phyloP scores from a whole-genome alignment of 148 eudicot genomes.

The Spergularia marina region DNA sequence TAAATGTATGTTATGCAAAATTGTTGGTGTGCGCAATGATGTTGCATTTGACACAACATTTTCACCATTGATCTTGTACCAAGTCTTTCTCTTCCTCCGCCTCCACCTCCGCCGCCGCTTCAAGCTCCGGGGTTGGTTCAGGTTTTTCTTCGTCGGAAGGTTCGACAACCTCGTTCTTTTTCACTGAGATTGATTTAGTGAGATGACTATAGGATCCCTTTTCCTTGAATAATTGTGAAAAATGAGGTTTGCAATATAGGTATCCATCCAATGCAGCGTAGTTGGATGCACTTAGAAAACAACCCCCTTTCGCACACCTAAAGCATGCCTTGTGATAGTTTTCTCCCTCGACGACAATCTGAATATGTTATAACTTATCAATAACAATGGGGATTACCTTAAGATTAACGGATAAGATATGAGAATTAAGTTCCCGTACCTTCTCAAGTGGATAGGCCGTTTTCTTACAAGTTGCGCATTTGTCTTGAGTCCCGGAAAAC shows the following conservation, averaged over 20 bases:
- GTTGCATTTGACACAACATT: slow-evolving; percentile 4
- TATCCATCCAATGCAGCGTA: slow-evolving; percentile 86
- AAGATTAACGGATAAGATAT: background rate
- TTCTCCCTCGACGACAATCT: slow-evolving; percentile 75
- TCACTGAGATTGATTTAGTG: slow-evolving; percentile 42
- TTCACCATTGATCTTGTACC: background rate
- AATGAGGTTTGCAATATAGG: slow-evolving; percentile 86
- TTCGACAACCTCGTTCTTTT: slow-evolving; percentile 23
- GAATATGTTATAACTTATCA: background rate
- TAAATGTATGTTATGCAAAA: background rate
- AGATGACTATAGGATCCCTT: slow-evolving; percentile 69
- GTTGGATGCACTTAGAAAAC: slow-evolving; percentile 53
- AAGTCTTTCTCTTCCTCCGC: slow-evolving; percentile 10
- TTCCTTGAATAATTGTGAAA: slow-evolving; percentile 78
- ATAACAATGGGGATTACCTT: background rate
- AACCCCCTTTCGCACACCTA: slow-evolving; percentile 81
- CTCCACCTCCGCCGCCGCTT: background rate
- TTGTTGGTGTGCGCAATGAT: background rate
- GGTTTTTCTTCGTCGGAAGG: background rate
- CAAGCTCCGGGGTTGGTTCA: slow-evolving; percentile 5
- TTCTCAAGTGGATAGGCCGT: slow-evolving; percentile 89
- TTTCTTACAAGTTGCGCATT: slow-evolving; percentile 71
- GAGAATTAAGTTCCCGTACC: slow-evolving; percentile 28
- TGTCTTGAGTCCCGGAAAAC: slow-evolving; percentile 89
- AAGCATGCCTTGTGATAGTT: slow-evolving; percentile 84